Evolutionary conservation across 2,329 filamentous ascomycete genomes (phyloP).

Genomic region (Onygena corvina): DNA sequence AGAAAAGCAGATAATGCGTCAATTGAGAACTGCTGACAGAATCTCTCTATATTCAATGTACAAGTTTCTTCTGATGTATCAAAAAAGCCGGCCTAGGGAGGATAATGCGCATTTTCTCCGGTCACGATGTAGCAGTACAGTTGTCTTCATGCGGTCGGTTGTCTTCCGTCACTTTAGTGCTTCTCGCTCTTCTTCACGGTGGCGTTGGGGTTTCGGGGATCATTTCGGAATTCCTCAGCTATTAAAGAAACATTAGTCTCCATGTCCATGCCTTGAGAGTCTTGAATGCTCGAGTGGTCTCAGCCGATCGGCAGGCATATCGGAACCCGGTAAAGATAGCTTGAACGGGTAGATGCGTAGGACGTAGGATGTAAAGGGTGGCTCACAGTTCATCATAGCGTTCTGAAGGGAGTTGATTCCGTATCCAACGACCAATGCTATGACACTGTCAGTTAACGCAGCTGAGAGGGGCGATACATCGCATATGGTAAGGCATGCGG

Average conservation of each 20-base stretch:
- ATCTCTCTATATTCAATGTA: constrained; percentile 18
- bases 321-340: no score
- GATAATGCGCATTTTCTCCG: constrained; percentile 1
- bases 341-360: no score
- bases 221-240: constrained; percentile 96
- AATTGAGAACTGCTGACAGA: constrained; percentile 6
- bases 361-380: not conserved
- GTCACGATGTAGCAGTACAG: constrained; percentile 4
- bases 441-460: not conserved
- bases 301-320: no score
- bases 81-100: not conserved
- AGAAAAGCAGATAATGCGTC: not conserved
- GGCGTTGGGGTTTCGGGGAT: constrained; percentile 62
- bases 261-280: not conserved
- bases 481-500: not conserved
- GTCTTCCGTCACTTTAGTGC: constrained; percentile 22
- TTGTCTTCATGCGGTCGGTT: constrained; percentile 2
- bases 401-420: constrained; percentile 77
- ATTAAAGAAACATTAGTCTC: not conserved
- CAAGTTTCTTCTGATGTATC: constrained; percentile 10
- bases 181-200: constrained; percentile 21
- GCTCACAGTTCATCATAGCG: constrained; percentile 64
- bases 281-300: no score
- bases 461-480: constrained; percentile 1
- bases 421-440: constrained; percentile 71